phyloP scores from a whole-genome alignment of 257 asterid species.

The Penstemon eatonii region DNA sequence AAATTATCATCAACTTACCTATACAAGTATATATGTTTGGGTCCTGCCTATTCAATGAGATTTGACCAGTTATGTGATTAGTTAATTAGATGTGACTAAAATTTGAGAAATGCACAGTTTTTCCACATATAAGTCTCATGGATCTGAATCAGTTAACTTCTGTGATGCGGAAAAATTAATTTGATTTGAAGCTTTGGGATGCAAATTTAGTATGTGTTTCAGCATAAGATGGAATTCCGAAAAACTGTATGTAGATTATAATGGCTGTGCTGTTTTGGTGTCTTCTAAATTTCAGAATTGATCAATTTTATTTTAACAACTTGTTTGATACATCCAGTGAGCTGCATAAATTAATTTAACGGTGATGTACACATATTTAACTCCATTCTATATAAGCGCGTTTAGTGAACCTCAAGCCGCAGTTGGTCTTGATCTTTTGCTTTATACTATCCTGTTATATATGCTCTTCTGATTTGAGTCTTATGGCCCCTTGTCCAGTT shows the following conservation, averaged over 20 bases:
- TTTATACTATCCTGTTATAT: constrained; percentile 4
- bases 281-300: background rate
- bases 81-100: background rate
- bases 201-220: background rate
- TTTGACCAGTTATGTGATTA: background rate
- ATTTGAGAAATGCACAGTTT: background rate
- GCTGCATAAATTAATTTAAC: background rate
- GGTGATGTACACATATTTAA: background rate
- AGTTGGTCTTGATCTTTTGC: background rate
- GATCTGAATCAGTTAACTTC: background rate
- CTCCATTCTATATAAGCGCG: background rate
- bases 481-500: constrained; percentile 53
- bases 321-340: constrained; percentile 1
- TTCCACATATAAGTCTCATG: background rate
- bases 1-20: background rate
- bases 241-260: background rate
- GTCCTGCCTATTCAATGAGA: background rate
- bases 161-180: background rate
- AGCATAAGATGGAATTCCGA: too few relatives aligned
- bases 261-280: background rate
- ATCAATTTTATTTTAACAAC: background rate
- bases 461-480: constrained; percentile 29
- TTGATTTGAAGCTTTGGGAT: background rate
- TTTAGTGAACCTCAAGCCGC: background rate
- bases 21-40: background rate